Conservation (phyloP, 768 basidiomycete genomes). For the Pleurotus eryngii region DNA sequence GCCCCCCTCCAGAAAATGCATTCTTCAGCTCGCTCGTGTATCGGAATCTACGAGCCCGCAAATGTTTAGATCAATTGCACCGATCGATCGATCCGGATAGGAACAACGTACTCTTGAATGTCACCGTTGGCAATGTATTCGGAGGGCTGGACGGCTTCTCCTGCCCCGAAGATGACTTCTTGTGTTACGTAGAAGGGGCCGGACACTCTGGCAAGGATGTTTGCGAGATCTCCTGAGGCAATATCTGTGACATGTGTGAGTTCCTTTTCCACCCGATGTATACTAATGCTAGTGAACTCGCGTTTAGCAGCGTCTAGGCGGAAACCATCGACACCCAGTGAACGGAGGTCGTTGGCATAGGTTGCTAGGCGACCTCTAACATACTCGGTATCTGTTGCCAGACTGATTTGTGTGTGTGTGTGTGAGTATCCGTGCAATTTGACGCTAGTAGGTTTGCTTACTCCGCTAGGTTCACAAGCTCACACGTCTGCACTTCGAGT, state of each 20-base stretch:
- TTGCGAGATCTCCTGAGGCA: conserved; percentile 45
- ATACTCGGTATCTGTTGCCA: conserved; percentile 60
- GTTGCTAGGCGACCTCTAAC: conserved; percentile 52
- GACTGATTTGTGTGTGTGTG: conserved; percentile 26
- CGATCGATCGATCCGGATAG: too few species aligned
- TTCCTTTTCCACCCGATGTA: neutral
- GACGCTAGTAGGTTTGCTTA: conserved; percentile 22
- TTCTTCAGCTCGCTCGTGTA: conserved; percentile 50
- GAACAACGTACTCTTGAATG: conserved; percentile 52
- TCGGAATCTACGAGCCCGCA: conserved; percentile 47
- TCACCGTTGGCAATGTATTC: conserved; percentile 58
- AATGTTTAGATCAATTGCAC: neutral
- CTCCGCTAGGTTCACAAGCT: conserved; percentile 52
- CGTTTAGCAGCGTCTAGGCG: conserved; percentile 66
- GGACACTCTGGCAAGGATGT: conserved; percentile 45
- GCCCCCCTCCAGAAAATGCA: conserved; percentile 49
- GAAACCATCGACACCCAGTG: conserved; percentile 60
- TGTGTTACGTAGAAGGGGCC: conserved; percentile 56
- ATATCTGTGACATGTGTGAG: conserved; percentile 41
- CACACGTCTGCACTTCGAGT: conserved; percentile 55
- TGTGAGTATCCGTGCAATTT: neutral
- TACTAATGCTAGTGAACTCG: conserved; percentile 30
- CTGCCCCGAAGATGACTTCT: conserved; percentile 52
- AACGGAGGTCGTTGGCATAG: conserved; percentile 59
- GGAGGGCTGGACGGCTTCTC: conserved; percentile 51